These are phyloP conservation scores for Emericellopsis terricola DNA, from an alignment of 495 filamentous ascomycete genomes.

Conservation along the genomic window DNA sequence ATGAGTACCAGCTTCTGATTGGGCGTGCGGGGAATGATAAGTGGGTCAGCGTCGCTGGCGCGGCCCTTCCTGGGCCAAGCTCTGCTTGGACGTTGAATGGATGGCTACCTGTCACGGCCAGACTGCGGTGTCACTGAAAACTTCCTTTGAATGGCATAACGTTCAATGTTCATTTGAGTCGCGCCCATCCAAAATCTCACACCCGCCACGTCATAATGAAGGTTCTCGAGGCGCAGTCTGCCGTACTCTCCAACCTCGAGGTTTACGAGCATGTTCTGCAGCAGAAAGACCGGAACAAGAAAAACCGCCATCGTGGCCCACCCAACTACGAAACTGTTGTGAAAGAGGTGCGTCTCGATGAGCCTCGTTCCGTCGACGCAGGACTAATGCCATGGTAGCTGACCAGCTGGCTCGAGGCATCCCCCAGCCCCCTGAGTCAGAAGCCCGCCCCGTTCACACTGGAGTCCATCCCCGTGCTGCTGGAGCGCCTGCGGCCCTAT, in stretches of 20 bases:
- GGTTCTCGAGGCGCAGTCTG: conserved; percentile 27
- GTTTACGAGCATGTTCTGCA: conserved; percentile 27
- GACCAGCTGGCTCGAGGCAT: conserved; percentile 12
- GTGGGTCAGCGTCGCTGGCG: too few relatives aligned
- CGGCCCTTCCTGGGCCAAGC: too few relatives aligned
- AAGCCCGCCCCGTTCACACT: conserved; percentile 19
- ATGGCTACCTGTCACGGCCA: too few relatives aligned
- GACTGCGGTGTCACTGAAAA: too few relatives aligned
- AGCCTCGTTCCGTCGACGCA: neutral
- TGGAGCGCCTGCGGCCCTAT: conserved; percentile 17
- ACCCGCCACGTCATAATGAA: conserved; percentile 29
- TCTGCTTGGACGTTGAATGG: too few relatives aligned
- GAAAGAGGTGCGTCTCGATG: conserved; percentile 8
- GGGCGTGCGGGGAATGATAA: too few relatives aligned
- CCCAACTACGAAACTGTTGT: conserved; percentile 17
- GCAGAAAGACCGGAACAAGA: conserved; percentile 16
- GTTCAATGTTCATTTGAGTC: too few relatives aligned
- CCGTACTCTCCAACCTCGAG: conserved; percentile 28
- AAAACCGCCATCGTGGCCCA: conserved; percentile 19
- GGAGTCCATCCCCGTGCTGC: conserved; percentile 12
- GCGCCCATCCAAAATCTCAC: too few relatives aligned
- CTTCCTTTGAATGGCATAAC: too few relatives aligned
- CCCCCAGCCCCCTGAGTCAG: conserved; percentile 22
- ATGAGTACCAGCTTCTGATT: too few relatives aligned
- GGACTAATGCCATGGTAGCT: neutral